Percentiles rank a stretch among this genome's conserved stretches.
Evolutionary conservation across 2,329 filamentous ascomycete species (phyloP).

Genomic region (Elsinoe batatas): DNA sequence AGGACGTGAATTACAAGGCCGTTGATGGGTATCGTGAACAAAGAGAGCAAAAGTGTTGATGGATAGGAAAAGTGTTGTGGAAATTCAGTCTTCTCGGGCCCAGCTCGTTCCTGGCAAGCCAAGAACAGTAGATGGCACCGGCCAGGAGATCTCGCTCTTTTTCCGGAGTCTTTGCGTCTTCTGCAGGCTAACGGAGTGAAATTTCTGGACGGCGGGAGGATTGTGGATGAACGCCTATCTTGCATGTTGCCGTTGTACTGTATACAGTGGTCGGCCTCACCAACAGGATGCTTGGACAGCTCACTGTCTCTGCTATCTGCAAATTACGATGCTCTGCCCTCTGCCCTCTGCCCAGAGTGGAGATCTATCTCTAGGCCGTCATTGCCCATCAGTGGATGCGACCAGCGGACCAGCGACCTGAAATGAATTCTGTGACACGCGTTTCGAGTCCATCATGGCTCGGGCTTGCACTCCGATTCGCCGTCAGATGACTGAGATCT

Average conservation of each 20-base stretch:
- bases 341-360: background rate
- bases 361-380: background rate
- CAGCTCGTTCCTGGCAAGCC: background rate
- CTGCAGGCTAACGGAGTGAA: background rate
- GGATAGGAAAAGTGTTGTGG: background rate
- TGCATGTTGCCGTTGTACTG: background rate
- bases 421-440: conserved; percentile 6
- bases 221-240: conserved; percentile 1
- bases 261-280: background rate
- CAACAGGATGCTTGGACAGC: background rate
- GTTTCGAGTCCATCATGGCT: conserved; percentile 4
- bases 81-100: background rate
- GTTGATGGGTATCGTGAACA: conserved; percentile 14
- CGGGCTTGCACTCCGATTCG: conserved; percentile 4
- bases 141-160: background rate
- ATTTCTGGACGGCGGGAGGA: background rate
- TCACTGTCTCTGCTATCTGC: background rate
- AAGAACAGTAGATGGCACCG: background rate
- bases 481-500: background rate
- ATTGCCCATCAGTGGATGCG: conserved; percentile 4
- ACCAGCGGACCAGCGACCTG: background rate
- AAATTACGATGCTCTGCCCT: conserved; percentile 1
- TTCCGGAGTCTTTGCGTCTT: background rate
- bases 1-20: conserved; percentile 1
- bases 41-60: background rate